A percentile compares a stretch with the other conserved stretches of the same genome.
phyloP scores from a whole-genome alignment of 1,284 basidiomycete genomes.

The Cutaneotrichosporon mucoides region DNA sequence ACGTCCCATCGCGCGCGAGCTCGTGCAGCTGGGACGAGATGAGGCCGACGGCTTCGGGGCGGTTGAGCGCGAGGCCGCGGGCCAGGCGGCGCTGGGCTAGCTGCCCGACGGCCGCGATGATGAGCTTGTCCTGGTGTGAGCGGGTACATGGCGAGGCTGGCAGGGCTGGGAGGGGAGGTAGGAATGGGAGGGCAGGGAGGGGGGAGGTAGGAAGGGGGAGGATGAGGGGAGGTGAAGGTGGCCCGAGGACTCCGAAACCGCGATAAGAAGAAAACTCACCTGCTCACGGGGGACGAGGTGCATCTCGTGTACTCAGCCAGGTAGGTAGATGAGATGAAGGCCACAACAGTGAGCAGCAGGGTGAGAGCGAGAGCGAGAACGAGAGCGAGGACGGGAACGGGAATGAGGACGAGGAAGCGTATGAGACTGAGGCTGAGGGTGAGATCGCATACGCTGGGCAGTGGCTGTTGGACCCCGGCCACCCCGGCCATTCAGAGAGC shows the following conservation, averaged over 20 bases:
- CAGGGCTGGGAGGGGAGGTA: not conserved
- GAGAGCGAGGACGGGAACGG: too few relatives aligned
- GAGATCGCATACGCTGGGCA: too few relatives aligned
- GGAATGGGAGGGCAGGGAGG: not conserved
- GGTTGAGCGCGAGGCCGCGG: constrained; percentile 79
- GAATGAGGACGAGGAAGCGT: not conserved
- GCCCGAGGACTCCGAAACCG: too few relatives aligned
- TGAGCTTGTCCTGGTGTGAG: constrained; percentile 49
- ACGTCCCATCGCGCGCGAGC: constrained; percentile 86
- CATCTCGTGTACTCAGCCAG: constrained; percentile 18
- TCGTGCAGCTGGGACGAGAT: constrained; percentile 91
- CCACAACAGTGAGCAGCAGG: too few relatives aligned
- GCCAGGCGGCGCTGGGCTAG: constrained; percentile 93
- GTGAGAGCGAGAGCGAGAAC: not conserved
- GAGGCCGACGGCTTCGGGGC: constrained; percentile 81
- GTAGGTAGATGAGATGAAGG: too few relatives aligned
- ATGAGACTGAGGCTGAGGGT: not conserved
- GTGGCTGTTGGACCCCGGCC: too few relatives aligned
- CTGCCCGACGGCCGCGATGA: constrained; percentile 62
- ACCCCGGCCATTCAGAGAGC: too few relatives aligned
- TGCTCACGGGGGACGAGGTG: constrained; percentile 43
- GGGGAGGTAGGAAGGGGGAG: not conserved
- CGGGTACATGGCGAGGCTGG: too few relatives aligned
- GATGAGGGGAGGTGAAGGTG: not conserved
- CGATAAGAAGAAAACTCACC: constrained; percentile 17